Base-by-base conservation (phyloP, 257 asterid species). In the Vinca minor region DNA sequence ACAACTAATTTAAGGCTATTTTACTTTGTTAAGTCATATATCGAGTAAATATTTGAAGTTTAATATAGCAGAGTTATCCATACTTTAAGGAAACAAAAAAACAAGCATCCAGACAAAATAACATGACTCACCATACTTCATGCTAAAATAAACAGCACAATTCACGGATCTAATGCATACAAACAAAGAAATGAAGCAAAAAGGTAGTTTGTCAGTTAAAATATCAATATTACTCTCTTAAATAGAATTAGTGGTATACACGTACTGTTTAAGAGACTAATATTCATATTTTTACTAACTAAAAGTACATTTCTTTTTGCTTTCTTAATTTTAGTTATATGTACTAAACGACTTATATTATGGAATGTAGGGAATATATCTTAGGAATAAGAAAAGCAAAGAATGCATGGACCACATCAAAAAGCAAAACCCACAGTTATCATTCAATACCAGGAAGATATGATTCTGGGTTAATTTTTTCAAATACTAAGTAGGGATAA, bases 401-500 rank as follows among this genome's bases (percentile, higher is more conserved):
- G 23, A 55, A 55, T 26, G 28, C 5, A 55, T 23, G 66, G 65
- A 65, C 52, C 68, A 52, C 46, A 34, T 23, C 21, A 45, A 66
- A 69, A 8, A 28, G 66, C 45, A 15, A 25, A 64, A 48, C 31
- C 57, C n/a, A 21, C 6, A 12, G 13, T n/a, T 45, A 4, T 15
- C 36, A 8, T 28, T 34, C 56, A 25, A 9, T 38, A 65, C 62
- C 49, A 38, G 62, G 26, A 60, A 69, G 11, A 64, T 54, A 53
- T 59, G 65, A 36, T 69, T 47, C 61, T 36, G 28, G 35, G 57
- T 1, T 65, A 65, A 69, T 25, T 60, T 63, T 42, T 21, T 53
- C 58, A 20, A 55, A n/a, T 45, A 12, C 38, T 12, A 53, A n/a
- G 53, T 38, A 38, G 36, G 38, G n/a, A n/a, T 2, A 34, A 34